Evolutionary conservation across 768 basidiomycete species (phyloP).

Genomic region (Paxillus involutus): DNA sequence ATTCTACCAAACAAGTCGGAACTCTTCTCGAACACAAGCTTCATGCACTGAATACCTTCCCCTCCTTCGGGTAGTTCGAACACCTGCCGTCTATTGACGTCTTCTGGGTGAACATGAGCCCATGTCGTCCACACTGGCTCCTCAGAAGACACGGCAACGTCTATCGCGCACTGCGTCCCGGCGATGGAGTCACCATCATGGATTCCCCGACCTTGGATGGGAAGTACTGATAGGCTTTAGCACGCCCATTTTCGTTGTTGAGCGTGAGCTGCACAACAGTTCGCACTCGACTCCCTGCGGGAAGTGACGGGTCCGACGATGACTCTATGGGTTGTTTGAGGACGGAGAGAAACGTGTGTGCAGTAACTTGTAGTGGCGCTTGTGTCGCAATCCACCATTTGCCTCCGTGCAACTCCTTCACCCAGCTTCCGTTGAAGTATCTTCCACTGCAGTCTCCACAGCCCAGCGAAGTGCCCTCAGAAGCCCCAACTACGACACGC

Average conservation of each 20-base stretch:
- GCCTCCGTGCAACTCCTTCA: conserved; percentile 67
- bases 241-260: conserved; percentile 64
- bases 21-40: conserved; percentile 74
- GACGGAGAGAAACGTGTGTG: conserved; percentile 75
- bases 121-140: conserved; percentile 49
- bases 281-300: conserved; percentile 48
- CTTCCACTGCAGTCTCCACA: conserved; percentile 35
- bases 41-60: conserved; percentile 44
- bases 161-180: conserved; percentile 60
- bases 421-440: conserved; percentile 87
- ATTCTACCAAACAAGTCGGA: conserved; percentile 87
- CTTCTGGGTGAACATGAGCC: conserved; percentile 70
- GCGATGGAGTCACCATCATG: conserved; percentile 48
- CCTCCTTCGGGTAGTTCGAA: conserved; percentile 48
- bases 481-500: conserved; percentile 53
- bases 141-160: conserved; percentile 32
- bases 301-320: conserved; percentile 30
- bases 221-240: conserved; percentile 81
- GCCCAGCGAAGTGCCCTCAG: conserved; percentile 13
- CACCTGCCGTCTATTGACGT: conserved; percentile 70
- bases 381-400: conserved; percentile 88
- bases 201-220: conserved; percentile 57
- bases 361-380: conserved; percentile 69
- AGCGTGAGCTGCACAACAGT: conserved; percentile 84
- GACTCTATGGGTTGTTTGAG: conserved; percentile 49